phyloP scores from a whole-genome alignment of 768 basidiomycete genomes.

The Dacryopinax spathularia region DNA sequence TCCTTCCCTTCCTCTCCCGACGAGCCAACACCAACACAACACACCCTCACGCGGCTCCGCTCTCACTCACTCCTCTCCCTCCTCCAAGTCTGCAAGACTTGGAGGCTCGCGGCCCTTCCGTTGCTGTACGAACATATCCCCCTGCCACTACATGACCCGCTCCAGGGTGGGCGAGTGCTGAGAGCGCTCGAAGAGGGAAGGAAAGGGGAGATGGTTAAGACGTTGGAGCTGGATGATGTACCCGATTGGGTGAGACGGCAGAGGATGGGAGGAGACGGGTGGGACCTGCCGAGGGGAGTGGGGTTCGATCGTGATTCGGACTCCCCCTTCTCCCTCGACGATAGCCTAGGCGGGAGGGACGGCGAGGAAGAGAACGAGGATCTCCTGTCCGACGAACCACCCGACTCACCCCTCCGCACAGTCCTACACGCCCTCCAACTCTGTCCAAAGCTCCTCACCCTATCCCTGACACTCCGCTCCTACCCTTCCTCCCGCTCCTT shows the following conservation, averaged over 20 bases:
- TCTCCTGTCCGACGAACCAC: neutral
- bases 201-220: neutral
- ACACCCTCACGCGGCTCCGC: neutral
- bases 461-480: neutral
- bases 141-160: neutral
- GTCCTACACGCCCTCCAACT: neutral
- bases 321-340: too few species aligned
- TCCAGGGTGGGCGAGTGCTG: neutral
- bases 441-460: neutral
- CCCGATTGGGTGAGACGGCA: neutral
- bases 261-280: neutral
- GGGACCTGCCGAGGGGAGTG: neutral
- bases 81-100: neutral
- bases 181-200: neutral
- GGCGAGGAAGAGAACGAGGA: too few species aligned
- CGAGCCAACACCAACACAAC: neutral
- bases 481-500: neutral
- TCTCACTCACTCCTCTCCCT: neutral
- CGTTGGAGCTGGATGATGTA: neutral
- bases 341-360: too few species aligned
- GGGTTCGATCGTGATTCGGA: neutral
- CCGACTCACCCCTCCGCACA: neutral
- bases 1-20: neutral
- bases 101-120: neutral
- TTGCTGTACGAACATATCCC: neutral